These are phyloP conservation scores for Sesbania bispinosa DNA, from an alignment of 306 rosid genomes.

Conservation along the genomic window DNA sequence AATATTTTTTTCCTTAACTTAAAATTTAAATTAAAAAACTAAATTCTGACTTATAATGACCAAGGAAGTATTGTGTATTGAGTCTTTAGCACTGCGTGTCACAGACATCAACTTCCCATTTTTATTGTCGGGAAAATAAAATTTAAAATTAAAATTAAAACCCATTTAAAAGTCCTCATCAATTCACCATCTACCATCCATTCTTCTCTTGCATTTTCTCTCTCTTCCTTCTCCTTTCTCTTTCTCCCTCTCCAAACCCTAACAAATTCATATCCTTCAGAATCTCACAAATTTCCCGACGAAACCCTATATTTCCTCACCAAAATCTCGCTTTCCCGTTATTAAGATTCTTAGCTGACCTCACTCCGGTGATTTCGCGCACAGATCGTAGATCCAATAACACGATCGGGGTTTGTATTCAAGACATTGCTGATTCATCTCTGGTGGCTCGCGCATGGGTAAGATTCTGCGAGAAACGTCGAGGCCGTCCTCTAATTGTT, in stretches of 20 bases:
- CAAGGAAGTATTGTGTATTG: no score
- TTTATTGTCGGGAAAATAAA: not conserved
- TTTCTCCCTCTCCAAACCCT: conserved; percentile 27
- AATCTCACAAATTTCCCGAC: conserved; percentile 17
- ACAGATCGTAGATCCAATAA: conserved; percentile 36
- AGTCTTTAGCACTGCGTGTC: conserved; percentile 12
- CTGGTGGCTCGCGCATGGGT: conserved; percentile 58
- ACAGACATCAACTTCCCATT: not conserved
- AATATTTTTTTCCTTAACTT: no score
- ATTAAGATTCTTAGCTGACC: not conserved
- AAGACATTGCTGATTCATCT: conserved; percentile 2
- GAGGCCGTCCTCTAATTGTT: conserved; percentile 43
- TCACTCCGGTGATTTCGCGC: not conserved
- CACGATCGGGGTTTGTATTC: conserved; percentile 29
- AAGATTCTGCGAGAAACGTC: conserved; percentile 58
- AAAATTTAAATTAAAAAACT: no score
- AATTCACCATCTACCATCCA: no score
- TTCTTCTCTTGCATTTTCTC: not conserved
- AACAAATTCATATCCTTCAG: conserved; percentile 25
- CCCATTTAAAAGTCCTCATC: not conserved
- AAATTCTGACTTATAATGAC: no score
- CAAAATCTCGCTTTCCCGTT: conserved; percentile 20
- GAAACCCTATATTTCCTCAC: conserved; percentile 50
- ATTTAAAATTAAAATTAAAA: not conserved
- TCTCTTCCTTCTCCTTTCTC: not conserved